Evolutionary conservation across 1,139 yeast genomes (phyloP).

Genomic region (Sugiyamaella sp.): DNA sequence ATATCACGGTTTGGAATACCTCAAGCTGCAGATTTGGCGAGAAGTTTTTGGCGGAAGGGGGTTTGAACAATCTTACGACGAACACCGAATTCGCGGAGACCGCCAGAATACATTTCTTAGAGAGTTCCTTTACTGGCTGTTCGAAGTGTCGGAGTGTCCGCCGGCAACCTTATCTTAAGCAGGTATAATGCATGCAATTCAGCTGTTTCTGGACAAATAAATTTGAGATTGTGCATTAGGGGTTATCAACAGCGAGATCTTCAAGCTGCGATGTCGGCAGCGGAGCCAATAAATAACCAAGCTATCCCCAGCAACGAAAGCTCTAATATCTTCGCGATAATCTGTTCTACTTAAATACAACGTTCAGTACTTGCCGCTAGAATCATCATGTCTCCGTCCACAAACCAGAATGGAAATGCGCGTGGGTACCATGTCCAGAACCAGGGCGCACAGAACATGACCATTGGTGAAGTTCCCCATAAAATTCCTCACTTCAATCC

Average conservation of each 20-base stretch:
- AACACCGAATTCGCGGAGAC: no score
- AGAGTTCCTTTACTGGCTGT: no score
- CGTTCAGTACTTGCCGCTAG: background rate
- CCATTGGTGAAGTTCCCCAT: constrained; percentile 35
- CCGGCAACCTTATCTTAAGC: background rate
- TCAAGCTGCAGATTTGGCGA: no score
- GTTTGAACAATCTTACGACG: no score
- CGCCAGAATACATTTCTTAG: no score
- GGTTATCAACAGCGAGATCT: background rate
- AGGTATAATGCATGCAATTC: background rate
- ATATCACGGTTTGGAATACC: no score
- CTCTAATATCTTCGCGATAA: no score
- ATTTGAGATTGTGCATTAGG: background rate
- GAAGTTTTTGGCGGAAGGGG: no score
- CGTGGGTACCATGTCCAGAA: constrained; percentile 18
- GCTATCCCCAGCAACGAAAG: background rate
- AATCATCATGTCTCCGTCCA: constrained; percentile 16
- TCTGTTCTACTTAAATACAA: background rate
- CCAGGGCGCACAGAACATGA: constrained; percentile 30
- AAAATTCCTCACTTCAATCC: constrained; percentile 51
- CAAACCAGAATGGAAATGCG: constrained; percentile 11
- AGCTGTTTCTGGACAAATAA: background rate
- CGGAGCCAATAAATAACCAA: background rate
- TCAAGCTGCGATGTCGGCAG: background rate
- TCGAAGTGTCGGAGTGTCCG: no score